Evolutionary conservation across 306 rosid genomes (phyloP).

Genomic region (Cucumis melo): DNA sequence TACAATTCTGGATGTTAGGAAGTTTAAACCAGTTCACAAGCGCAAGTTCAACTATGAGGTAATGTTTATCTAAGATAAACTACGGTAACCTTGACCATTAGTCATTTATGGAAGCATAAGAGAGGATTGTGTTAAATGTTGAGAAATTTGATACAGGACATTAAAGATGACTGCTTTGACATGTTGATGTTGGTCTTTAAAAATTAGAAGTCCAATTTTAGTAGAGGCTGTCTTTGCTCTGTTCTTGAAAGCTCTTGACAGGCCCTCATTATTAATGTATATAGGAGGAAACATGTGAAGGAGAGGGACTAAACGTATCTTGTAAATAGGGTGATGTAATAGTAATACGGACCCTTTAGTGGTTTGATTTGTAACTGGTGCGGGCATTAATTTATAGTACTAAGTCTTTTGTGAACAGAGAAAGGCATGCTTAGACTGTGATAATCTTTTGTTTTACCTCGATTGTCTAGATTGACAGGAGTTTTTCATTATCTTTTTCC

Average conservation of each 20-base stretch:
- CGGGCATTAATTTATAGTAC: neutral
- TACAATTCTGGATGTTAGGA: slow-evolving; percentile 89
- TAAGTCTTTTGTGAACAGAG: neutral
- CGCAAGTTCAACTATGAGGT: slow-evolving; percentile 96
- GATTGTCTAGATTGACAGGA: neutral
- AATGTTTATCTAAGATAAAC: neutral
- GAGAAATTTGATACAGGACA: neutral
- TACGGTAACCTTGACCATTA: neutral
- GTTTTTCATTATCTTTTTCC: slow-evolving; percentile 2
- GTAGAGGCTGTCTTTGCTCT: neutral
- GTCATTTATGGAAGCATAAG: neutral
- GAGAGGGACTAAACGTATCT: neutral
- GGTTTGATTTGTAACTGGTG: neutral
- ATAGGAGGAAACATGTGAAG: neutral
- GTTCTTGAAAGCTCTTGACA: neutral
- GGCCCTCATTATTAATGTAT: neutral
- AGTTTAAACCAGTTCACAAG: slow-evolving; percentile 80
- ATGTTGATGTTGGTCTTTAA: neutral
- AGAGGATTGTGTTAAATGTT: neutral
- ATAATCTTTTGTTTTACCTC: neutral
- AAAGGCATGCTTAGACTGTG: neutral
- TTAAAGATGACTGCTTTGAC: neutral
- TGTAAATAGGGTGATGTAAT: neutral
- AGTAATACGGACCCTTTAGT: neutral
- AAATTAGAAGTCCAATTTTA: neutral